Evolutionary conservation across 2,329 filamentous ascomycete species (phyloP).

Genomic region (Botrytis elliptica): DNA sequence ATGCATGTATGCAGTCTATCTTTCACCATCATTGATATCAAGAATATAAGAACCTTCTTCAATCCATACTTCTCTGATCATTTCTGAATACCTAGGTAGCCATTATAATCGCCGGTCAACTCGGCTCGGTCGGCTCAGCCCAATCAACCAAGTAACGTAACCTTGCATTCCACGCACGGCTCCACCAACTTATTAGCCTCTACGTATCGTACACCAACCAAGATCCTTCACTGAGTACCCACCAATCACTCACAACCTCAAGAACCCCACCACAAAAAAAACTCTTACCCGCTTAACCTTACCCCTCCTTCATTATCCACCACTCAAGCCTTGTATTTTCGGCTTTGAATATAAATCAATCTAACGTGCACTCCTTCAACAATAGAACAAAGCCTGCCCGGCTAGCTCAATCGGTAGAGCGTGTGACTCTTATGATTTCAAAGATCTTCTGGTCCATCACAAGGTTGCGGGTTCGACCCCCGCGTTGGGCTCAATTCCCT

Average conservation of each 20-base stretch:
- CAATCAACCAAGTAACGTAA: not conserved
- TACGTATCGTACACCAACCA: not conserved
- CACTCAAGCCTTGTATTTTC: not conserved
- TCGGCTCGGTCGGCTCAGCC: not conserved
- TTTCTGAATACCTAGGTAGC: not conserved
- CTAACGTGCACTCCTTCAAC: not conserved
- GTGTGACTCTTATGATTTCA: conserved; percentile 35
- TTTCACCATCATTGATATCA: not conserved
- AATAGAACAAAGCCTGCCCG: conserved; percentile 22
- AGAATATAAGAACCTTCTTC: not conserved
- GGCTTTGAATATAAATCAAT: not conserved
- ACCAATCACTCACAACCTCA: not conserved
- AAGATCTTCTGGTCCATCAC: conserved; percentile 35
- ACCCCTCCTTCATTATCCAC: not conserved
- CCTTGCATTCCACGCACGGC: not conserved
- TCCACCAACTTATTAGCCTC: no score
- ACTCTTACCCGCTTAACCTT: not conserved
- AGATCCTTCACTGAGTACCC: not conserved
- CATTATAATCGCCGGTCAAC: not conserved
- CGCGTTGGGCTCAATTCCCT: conserved; percentile 39
- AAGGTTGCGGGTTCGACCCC: conserved; percentile 48
- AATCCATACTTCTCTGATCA: not conserved
- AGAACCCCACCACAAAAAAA: not conserved
- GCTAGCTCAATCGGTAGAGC: conserved; percentile 40
- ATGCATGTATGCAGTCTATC: not conserved